These are phyloP conservation scores for Trametopsis cervina DNA, from an alignment of 768 basidiomycete species.

Conservation along the genomic window DNA sequence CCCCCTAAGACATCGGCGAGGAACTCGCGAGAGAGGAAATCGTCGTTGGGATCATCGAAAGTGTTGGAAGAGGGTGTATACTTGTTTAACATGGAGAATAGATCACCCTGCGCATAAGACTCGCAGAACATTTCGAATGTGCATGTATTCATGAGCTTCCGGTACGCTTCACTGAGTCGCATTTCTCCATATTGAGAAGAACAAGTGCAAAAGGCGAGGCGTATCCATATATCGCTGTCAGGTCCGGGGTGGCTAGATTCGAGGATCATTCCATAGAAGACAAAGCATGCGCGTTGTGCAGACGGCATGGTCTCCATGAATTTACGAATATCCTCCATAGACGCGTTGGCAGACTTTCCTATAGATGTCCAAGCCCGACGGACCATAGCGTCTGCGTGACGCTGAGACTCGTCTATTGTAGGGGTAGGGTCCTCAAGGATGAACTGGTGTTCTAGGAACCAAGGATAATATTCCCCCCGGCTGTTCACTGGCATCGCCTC, in stretches of 20 bases:
- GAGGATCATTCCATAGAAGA: neutral
- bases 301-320: neutral
- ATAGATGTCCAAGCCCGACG: constrained; percentile 1
- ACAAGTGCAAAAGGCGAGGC: constrained; percentile 15
- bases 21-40: constrained; percentile 8
- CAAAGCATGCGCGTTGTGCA: neutral
- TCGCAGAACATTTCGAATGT: constrained; percentile 30
- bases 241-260: neutral
- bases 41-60: constrained; percentile 22
- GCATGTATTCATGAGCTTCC: constrained; percentile 21
- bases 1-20: constrained; percentile 22
- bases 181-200: neutral
- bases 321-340: neutral
- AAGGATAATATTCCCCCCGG: constrained; percentile 28
- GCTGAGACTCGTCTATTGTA: neutral
- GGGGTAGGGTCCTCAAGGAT: constrained; percentile 18
- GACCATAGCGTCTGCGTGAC: constrained; percentile 5
- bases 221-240: constrained; percentile 2
- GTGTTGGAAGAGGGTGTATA: constrained; percentile 19
- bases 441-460: constrained; percentile 31
- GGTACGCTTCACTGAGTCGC: constrained; percentile 15
- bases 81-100: no score
- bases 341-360: neutral
- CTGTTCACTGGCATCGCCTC: constrained; percentile 16
- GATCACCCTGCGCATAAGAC: no score